Base-by-base conservation (phyloP, 768 basidiomycete genomes). In the Coprinopsis sp. region DNA sequence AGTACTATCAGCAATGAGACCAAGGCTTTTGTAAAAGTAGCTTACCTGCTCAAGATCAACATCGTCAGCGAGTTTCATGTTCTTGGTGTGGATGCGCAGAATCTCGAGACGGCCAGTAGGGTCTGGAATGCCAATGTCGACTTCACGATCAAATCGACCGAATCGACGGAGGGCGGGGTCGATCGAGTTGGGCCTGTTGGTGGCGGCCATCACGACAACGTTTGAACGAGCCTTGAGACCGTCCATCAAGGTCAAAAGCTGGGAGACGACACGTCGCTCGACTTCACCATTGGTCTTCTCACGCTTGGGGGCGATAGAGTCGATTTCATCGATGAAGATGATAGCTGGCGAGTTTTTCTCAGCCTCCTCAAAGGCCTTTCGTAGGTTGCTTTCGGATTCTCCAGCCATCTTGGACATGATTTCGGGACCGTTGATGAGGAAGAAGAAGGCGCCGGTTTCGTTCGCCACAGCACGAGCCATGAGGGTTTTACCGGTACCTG, bases 361-460 rank as follows among this genome's bases (percentile, higher is more conserved):
- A 2, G 96, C 95, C 72, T 99, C 96, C 67, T 98, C 96, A 64
- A 98, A 98, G 22, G 96, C 95, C 67, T 99, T 99, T 56, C 96
- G 75, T 52, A 99, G 72, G 68, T 99, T 99, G 61, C 89, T 92
- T 66, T 99, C 96, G 63, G 82, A 86, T 72, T 99, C 96, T 56
- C 96, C 96, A 44, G 96, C 96, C 96, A 99, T 99, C 77, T 99
- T 98, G 58, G 87, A 91, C 96, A 99, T 99, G 65, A 99, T 98
- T 69, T 99, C 96, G 42, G 96, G 96, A 44, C 96, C 96, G 62
- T 98, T 99, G 72, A 99, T 99, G 41, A 98, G 73, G 84, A 99
- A 99, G 80, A 99, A 99, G 81, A 99, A 99, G 13, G 96, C 96
- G 40, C 96, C 96, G 22, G 96, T 99, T 70, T 99, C 96, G 64